Conservation (phyloP, 2,329 filamentous ascomycete genomes). For the Xylariaceae sp. region DNA sequence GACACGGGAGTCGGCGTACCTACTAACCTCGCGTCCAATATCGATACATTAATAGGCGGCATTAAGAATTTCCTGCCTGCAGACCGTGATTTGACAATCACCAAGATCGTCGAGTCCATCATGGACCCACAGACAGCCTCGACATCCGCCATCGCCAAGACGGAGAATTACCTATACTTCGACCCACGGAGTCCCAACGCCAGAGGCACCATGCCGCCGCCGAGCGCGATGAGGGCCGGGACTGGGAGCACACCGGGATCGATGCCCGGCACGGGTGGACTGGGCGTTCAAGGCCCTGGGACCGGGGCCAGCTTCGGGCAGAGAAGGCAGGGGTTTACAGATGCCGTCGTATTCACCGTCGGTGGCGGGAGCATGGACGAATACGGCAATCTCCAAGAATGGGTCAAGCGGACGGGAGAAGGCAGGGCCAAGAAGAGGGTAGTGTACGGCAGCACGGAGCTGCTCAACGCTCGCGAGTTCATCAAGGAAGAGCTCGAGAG, state of each 20-base stretch:
- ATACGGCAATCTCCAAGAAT: constrained; percentile 96
- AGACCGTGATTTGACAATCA: constrained; percentile 93
- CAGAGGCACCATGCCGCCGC: constrained; percentile 85
- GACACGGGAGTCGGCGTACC: constrained; percentile 78
- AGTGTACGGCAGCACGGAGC: constrained; percentile 91
- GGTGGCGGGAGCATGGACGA: constrained; percentile 98
- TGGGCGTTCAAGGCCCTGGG: constrained; percentile 57
- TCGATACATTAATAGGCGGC: constrained; percentile 91
- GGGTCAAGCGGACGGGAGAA: constrained; percentile 77
- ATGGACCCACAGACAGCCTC: constrained; percentile 94
- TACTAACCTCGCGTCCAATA: constrained; percentile 71
- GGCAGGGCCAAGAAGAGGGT: constrained; percentile 74
- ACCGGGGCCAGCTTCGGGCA: constrained; percentile 88
- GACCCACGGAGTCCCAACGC: constrained; percentile 93
- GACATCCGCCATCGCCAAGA: constrained; percentile 91
- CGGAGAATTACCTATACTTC: constrained; percentile 95
- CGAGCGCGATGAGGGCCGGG: constrained; percentile 60
- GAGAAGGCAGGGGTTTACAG: constrained; percentile 82
- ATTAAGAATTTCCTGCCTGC: constrained; percentile 98
- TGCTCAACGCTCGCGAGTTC: constrained; percentile 71
- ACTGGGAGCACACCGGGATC: constrained; percentile 45
- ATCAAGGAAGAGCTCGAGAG: constrained; percentile 65
- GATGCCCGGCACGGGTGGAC: constrained; percentile 47
- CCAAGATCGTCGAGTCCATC: constrained; percentile 96
- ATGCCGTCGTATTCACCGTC: constrained; percentile 91